phyloP scores from a whole-genome alignment of 2,329 filamentous ascomycete species.

The Arachnopeziza araneosa region DNA sequence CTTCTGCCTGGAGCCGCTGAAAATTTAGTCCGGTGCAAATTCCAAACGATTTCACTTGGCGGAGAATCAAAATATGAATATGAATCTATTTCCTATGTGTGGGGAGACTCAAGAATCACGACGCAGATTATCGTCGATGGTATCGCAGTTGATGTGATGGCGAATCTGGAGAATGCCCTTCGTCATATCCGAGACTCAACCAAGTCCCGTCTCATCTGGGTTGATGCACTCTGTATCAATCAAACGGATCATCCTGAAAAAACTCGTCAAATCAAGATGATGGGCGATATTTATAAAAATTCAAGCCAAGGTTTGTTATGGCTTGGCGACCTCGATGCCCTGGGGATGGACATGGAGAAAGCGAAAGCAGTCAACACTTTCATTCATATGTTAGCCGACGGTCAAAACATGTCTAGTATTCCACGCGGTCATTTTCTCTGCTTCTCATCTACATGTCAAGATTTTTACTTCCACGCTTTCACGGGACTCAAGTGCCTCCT shows the following conservation, averaged over 20 bases:
- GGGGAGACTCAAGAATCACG: constrained; percentile 1
- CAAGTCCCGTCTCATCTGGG: constrained; percentile 1
- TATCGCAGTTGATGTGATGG: background rate
- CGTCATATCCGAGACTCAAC: background rate
- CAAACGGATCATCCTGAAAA: constrained; percentile 8
- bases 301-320: background rate
- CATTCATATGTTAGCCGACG: no score
- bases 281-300: background rate
- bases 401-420: no score
- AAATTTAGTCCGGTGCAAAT: background rate
- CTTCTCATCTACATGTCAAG: no score
- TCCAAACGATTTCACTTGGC: background rate
- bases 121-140: constrained; percentile 2
- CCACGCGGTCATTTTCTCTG: no score
- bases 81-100: constrained; percentile 3
- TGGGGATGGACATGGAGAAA: background rate
- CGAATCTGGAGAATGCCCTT: constrained; percentile 1
- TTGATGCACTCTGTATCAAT: constrained; percentile 13
- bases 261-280: constrained; percentile 4
- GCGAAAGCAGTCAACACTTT: background rate
- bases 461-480: no score
- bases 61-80: background rate
- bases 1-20: background rate
- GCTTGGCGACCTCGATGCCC: background rate
- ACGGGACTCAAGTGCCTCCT: no score